Base-by-base conservation (phyloP, 2,329 filamentous ascomycete species). In the Clonostachys solani region DNA sequence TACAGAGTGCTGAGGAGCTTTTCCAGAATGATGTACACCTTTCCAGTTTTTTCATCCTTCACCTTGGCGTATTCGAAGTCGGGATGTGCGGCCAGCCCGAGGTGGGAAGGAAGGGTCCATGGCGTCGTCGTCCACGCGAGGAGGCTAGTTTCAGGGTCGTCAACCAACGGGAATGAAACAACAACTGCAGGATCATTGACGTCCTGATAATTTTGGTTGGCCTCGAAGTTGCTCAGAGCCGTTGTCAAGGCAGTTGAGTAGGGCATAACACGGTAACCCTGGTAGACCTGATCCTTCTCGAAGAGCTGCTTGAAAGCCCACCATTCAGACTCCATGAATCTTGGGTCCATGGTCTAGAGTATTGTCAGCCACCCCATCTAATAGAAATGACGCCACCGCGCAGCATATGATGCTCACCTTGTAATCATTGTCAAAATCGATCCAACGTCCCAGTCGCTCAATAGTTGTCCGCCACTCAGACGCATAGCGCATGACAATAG, bases 401-500 rank as follows among this genome's bases (percentile, higher is more conserved):
- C 3, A 29, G 23, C 23, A 29, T 29, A 4, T 29, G 23, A 29
- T 29, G 23, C 63, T 53, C 60, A 84, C 84, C 82, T 96, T 96
- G 75, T 95, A 96, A 65, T 96, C 90, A 58, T 95, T 94, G 68
- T 97, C 92, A 58, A 97, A 96, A 68, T 96, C 92, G 59, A 96
- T 94, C 92, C 92, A 97, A 49, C 92, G 86, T 48, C 92, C 92
- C 38, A 97, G 71, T 51, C 92, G 78, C 61, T 95, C 90, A 58
- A 96, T 87, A 23, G 90, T 95, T 52, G 83, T 73, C 59, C 90
- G 82, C 92, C 92, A 97, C 65, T 96, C 92, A 15, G 77, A 68
- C 12, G 90, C 83, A 64, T 87, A 96, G 59, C 88, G 82, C 89
- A 96, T 95, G 56, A 96, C 92, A 65, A 96, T 96, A 52, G 89